Evolutionary conservation across 1,284 basidiomycete genomes (phyloP).

Genomic region (Puccinia triticina): DNA sequence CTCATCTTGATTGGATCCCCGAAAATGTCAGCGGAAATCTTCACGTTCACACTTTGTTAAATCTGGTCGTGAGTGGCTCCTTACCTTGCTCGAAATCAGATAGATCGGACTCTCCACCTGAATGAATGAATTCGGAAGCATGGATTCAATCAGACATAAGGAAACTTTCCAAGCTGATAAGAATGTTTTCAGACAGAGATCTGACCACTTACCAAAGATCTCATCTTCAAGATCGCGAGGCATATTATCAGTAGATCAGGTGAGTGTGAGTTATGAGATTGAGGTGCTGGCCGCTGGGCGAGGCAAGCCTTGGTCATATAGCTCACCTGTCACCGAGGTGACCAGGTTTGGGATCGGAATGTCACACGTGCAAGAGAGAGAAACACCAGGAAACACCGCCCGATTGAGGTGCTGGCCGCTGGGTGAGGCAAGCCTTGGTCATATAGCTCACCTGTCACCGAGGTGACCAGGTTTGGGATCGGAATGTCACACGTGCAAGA

Average conservation of each 20-base stretch:
- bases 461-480: too few relatives aligned
- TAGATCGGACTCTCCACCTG: constrained; percentile 46
- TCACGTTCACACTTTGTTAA: neutral
- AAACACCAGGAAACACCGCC: too few relatives aligned
- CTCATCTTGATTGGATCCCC: neutral
- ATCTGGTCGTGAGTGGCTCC: neutral
- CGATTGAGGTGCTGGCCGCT: too few relatives aligned
- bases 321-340: too few relatives aligned
- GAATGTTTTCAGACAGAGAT: neutral
- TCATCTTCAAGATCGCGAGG: constrained; percentile 35
- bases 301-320: too few relatives aligned
- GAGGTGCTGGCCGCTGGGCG: too few relatives aligned
- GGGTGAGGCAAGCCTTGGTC: too few relatives aligned
- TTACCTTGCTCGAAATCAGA: constrained; percentile 43
- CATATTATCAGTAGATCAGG: neutral
- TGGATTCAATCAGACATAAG: neutral
- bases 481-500: too few relatives aligned
- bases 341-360: too few relatives aligned
- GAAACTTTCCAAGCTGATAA: neutral
- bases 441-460: too few relatives aligned
- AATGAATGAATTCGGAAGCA: neutral
- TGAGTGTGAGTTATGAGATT: too few relatives aligned
- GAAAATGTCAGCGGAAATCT: neutral
- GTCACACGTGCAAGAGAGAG: too few relatives aligned
- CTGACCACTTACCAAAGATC: constrained; percentile 32